A percentile compares a stretch with the other conserved stretches of the same genome.
Evolutionary conservation across 371 early-diverging fungal species (phyloP).

Genomic region (Apophysomyces ossiformis): DNA sequence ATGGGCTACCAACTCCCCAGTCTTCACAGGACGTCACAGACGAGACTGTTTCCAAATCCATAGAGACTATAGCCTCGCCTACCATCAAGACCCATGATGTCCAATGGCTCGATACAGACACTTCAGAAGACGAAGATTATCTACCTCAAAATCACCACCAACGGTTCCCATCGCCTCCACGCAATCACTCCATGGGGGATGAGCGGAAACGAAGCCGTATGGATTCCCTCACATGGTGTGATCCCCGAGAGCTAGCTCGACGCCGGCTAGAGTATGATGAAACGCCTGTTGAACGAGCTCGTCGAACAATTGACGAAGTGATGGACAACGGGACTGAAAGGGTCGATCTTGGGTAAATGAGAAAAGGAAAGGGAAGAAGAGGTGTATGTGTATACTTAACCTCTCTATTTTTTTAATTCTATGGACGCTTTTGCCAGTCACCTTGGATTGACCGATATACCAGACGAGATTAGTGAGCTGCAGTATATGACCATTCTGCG

Average conservation of each 20-base stretch:
- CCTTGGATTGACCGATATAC: slow-evolving; percentile 53
- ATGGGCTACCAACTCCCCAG: slow-evolving; percentile 4
- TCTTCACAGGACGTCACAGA: slow-evolving; percentile 12
- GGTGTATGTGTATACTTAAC: background rate
- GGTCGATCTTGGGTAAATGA: slow-evolving; percentile 58
- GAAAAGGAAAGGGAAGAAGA: background rate
- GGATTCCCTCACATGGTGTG: slow-evolving; percentile 3
- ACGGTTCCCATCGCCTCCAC: slow-evolving; percentile 10
- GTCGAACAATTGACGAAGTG: slow-evolving; percentile 51
- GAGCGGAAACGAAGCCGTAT: slow-evolving; percentile 5
- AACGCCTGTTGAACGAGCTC: slow-evolving; percentile 39
- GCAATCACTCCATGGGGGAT: background rate
- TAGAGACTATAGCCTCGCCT: background rate
- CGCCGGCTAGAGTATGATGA: slow-evolving; percentile 37
- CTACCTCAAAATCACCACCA: slow-evolving; percentile 28
- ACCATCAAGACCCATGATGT: slow-evolving; percentile 24
- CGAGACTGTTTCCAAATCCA: slow-evolving; percentile 1
- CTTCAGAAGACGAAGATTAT: slow-evolving; percentile 48
- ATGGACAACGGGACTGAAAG: slow-evolving; percentile 59
- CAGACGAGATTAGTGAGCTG: slow-evolving; percentile 56
- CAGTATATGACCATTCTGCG: slow-evolving; percentile 54
- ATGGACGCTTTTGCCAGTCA: slow-evolving; percentile 30
- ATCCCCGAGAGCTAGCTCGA: slow-evolving; percentile 32
- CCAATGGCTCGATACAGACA: slow-evolving; percentile 48
- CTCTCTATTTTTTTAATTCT: background rate